phyloP scores from a whole-genome alignment of 768 basidiomycete species.

The Strobilomyces dryophilus region DNA sequence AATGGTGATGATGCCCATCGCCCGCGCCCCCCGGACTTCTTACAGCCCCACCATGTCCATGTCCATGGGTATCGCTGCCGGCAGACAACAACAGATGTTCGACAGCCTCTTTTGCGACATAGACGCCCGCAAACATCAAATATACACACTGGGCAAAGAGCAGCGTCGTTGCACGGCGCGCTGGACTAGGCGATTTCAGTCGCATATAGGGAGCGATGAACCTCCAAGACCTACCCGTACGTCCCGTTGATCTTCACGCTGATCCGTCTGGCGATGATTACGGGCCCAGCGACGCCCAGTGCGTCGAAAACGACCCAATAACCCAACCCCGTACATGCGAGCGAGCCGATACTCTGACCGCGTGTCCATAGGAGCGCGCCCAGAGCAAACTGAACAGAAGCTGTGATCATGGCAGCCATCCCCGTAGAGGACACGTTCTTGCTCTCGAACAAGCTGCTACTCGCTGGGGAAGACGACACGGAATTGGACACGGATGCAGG shows the following conservation, averaged over 20 bases:
- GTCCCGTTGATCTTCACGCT: slow-evolving; percentile 29
- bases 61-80: slow-evolving; percentile 69
- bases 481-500: slow-evolving; percentile 16
- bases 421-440: slow-evolving; percentile 19
- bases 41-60: slow-evolving; percentile 60
- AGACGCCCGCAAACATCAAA: slow-evolving; percentile 89
- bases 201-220: slow-evolving; percentile 17
- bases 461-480: slow-evolving; percentile 1
- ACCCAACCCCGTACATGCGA: slow-evolving; percentile 86
- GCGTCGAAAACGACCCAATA: slow-evolving; percentile 98
- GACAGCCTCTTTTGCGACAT: slow-evolving; percentile 95
- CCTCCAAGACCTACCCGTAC: slow-evolving; percentile 55
- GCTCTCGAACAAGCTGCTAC: neutral
- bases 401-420: slow-evolving; percentile 19
- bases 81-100: slow-evolving; percentile 84
- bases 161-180: slow-evolving; percentile 63
- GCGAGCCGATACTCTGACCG: slow-evolving; percentile 84
- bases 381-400: slow-evolving; percentile 51
- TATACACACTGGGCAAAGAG: slow-evolving; percentile 92
- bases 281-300: slow-evolving; percentile 60
- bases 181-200: slow-evolving; percentile 41
- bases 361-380: slow-evolving; percentile 82
- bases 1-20: slow-evolving; percentile 60
- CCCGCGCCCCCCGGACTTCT: slow-evolving; percentile 13
- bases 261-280: slow-evolving; percentile 35